Base-by-base conservation (phyloP, 306 rosid genomes). In the Sesbania bispinosa region DNA sequence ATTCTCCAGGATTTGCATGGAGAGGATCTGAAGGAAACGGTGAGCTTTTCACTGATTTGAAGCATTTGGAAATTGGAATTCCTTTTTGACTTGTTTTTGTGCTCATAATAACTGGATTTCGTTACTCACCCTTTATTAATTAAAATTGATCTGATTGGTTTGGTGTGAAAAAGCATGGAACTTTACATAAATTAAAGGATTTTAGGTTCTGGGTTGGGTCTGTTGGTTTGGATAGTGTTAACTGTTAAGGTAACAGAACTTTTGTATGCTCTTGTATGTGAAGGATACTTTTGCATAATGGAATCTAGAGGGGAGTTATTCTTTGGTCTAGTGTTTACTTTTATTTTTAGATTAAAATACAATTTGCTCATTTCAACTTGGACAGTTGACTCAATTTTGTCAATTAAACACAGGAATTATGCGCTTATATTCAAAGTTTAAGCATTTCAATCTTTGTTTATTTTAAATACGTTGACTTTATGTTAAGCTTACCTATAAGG, bases 1-100 rank as follows among this genome's bases (percentile, higher is more conserved):
- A 91, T 95, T 79, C 99, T 95, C n/a, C 96, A 95, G 50, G 96
- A 95, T 85, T 88, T 95, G 48, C 99, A 95, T 57, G 99, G 99
- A 8, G 99, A 89, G 75, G 96, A 91, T 85, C 88, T 95, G 63
- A 91, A 79, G 75, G 96, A 95, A 78, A 91, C 99, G 26, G 99
- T 95, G 78, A 84, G 96, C 52, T 30, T 68, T 75, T 10, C 30
- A 10, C 3, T 10, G 0, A 23, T 7, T 21, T 29, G 30, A 13
- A 2, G n/a, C n/a, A n/a, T n/a, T n/a, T n/a, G n/a, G n/a, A n/a
- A n/a, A n/a, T 27, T 55, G 19, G 30, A 23, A 47, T 58, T 53
- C 19, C 5, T 61, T 42, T 58, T 83, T 72, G 29, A 43, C 76
- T 51, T 16, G 52, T 68, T 61, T 24, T 52, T 36, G 15, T 69